These are phyloP conservation scores for Fusarium nurragi DNA, from an alignment of 2,329 filamentous ascomycete genomes.

Conservation along the genomic window DNA sequence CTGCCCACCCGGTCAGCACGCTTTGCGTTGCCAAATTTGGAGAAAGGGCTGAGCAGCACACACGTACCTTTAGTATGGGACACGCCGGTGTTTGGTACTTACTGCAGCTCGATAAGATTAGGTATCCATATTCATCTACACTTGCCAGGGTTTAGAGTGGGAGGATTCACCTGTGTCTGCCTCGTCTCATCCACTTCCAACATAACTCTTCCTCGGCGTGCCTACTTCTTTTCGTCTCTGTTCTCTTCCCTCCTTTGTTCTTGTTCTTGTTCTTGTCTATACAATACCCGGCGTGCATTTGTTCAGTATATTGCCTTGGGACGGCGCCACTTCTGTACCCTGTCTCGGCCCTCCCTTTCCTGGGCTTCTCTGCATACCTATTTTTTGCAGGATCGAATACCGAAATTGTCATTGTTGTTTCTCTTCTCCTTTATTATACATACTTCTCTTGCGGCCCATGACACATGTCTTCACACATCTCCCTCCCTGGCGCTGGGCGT, in stretches of 20 bases:
- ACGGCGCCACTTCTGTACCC: constrained; percentile 3
- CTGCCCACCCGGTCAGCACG: too few relatives aligned
- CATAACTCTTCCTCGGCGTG: constrained; percentile 1
- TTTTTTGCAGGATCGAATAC: not conserved
- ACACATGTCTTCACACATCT: constrained; percentile 29
- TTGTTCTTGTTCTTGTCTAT: not conserved
- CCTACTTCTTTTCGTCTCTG: not conserved
- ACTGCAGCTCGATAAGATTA: constrained; percentile 15
- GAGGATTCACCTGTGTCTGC: constrained; percentile 14
- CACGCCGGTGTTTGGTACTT: not conserved
- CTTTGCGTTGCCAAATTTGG: not conserved
- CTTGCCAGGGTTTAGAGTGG: constrained; percentile 2
- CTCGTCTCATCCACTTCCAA: constrained; percentile 7
- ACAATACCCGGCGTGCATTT: not conserved
- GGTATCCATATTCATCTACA: constrained; percentile 15
- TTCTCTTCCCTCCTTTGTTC: not conserved
- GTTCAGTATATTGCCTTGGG: constrained; percentile 1
- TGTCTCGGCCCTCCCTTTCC: constrained; percentile 1
- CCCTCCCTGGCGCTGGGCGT: constrained; percentile 28
- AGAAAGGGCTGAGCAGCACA: not conserved
- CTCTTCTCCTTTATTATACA: not conserved
- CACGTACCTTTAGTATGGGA: not conserved
- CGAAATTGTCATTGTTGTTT: not conserved
- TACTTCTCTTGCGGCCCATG: constrained; percentile 14
- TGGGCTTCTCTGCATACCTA: not conserved